Evolutionary conservation across 345 rosid species (phyloP), one percentile per base, ranked within the genome.

Genomic region (Geranium rotundifolium): DNA sequence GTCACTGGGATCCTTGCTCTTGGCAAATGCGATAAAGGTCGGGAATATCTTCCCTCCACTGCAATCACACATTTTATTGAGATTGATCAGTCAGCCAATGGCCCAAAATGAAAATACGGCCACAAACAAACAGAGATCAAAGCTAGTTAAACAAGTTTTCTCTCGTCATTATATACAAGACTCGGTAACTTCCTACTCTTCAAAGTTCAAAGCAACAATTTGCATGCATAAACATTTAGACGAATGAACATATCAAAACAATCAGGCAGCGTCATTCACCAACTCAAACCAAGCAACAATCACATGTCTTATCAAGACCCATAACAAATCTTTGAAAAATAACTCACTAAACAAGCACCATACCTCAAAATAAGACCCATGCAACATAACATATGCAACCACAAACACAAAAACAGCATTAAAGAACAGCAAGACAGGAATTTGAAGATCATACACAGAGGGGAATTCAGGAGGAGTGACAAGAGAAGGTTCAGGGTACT

Each of bases 1-100:
- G 58, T 95, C 95, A 56, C 57, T 81, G 9, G 91, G 69, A 74
- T 95, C 86, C 85, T 90, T 88, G 80, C 97, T 86, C 89, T 82
- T 85, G 82, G 88, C 18, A 64, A 95, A 85, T 55, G 79, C 74
- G 71, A 75, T 19, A 27, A 95, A 95, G n/a, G 87, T 30, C n/a
- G 78, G 55, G 62, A 90, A 85, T 63, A 95, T 77, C 59, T 85
- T 85, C 20, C 91, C 82, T 70, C 96, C 97, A 50, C 91, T 85
- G 72, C 46, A 29, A 54, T 63, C 41, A 19, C 60, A 63, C 1
- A 62, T n/a, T n/a, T n/a, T n/a, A 68, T 31, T 31, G 37, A 31
- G 37, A 31, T 2, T 3, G 4, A 31, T 2, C 37, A 31, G 37
- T 31, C 37, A 31, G 37, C 37, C 37, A 31, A 31, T 2, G 3